Base-by-base conservation (phyloP, 2,329 filamentous ascomycete species). In the Alternaria longipes region DNA sequence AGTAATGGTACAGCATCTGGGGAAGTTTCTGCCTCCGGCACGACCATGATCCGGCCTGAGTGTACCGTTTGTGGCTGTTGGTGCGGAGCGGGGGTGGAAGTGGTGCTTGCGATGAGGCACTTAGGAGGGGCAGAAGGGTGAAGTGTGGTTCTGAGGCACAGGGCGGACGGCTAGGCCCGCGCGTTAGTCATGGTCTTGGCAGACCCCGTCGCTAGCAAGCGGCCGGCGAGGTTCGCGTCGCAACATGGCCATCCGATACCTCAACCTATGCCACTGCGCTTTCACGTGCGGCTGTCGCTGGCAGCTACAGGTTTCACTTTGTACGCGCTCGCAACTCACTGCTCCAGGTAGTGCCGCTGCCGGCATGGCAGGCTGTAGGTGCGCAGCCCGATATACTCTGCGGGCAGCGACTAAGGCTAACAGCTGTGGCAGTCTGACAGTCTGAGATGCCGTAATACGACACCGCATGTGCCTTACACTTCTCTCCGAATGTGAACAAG, bases 1-100 rank as follows among this genome's bases (percentile, higher is more conserved):
- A 41, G 50, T 45, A 46, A 41, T 55, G 56, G 56, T 66, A 59
- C 62, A 54, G 60, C 47, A 66, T 64, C 61, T 66, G 69, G 64
- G 54, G 59, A 66, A 68, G 44, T 62, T 62, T 61, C 47, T 60
- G 60, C 49, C 34, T 47, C 59, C 73, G 74, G 73, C 26, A 56
- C 34, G 46, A 41, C 34, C 50, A 47, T 44, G 18, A 65, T 68
- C 74, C 73, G 73, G 65, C 62, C 46, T 66, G 49, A 52, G 34
- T 62, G 60, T 40, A 9, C 53, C 44, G 28, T 46, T 66, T 58
- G 54, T 54, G 56, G 61, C 59, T 63, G 42, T 38, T 36, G 42
- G 45, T 57, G 58, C 54, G 60, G 41, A 30, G 20, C 59, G 32
- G 56, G 55, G 50, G 45, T 26, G 41, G 18, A 50, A 34, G 47